Evolutionary conservation across 176 grass and related monocot species (phyloP), one percentile per base, ranked within the genome.

Genomic region (Thalia dealbata): DNA sequence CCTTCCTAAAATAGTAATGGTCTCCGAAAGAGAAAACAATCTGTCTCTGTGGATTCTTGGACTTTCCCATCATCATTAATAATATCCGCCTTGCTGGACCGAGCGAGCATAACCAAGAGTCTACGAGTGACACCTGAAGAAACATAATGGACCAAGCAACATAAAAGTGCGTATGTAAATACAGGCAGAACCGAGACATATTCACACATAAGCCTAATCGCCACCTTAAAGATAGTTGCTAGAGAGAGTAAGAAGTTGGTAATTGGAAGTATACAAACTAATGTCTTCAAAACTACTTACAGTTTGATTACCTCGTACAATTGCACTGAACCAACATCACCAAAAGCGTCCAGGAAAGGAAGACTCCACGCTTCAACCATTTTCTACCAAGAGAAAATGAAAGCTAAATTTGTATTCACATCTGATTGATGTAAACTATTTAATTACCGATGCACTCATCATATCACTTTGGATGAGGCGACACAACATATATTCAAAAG

Each of bases 51-150:
- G 85, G 85, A 71, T 78, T 71, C 56, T 64, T 76, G 19, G 87
- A 97, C 81, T 86, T 97, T 70, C 64, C 84, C 79, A 82, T 82
- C 64, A 78, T 30, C 87, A 88, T 90, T 61, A 92, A 78, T 67
- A 92, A 92, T 73, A 42, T 24, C 52, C 66, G 64, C 75, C 54
- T 84, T 77, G 90, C 29, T 19, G 74, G 84, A 74, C 76, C 55
- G 44, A 79, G 74, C 55, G 93, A 92, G 70, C 92, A 86, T 74
- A 97, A 12, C 89, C 93, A 86, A 55, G 89, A 90, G 74, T 97
- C 93, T 45, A 97, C 79, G 81, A 88, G 81, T 79, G 93, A 97
- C 19, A 97, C 84, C 93, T 92, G 76, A 19, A 90, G 83, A 80
- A 64, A 82, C 42, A 75, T 3, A 14, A 54, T 29, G 22, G 13